Evolutionary conservation across 139 green algal species (phyloP).

Genomic region (Picochlorum sp.): DNA sequence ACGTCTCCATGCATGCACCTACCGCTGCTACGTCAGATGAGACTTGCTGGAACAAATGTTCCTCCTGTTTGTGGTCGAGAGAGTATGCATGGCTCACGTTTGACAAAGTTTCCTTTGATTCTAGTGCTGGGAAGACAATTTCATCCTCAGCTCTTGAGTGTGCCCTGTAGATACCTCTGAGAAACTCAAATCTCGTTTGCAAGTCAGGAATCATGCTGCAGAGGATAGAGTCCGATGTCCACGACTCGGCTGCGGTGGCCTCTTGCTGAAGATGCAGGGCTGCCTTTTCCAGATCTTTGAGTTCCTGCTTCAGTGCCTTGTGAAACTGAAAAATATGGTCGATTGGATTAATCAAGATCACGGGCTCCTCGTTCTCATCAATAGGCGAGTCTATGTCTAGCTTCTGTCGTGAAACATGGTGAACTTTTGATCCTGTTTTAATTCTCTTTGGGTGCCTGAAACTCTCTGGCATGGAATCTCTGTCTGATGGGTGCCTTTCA

Average conservation of each 20-base stretch:
- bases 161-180: constrained; percentile 73
- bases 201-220: constrained; percentile 36
- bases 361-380: background rate
- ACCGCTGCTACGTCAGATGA: constrained; percentile 17
- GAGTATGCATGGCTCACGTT: constrained; percentile 95
- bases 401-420: no score
- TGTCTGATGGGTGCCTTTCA: background rate
- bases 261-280: constrained; percentile 41
- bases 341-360: constrained; percentile 58
- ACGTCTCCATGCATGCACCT: background rate
- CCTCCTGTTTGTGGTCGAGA: constrained; percentile 93
- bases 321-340: constrained; percentile 96
- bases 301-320: constrained; percentile 56
- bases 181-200: constrained; percentile 84
- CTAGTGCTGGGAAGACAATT: constrained; percentile 95
- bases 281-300: constrained; percentile 72
- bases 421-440: background rate
- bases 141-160: constrained; percentile 83
- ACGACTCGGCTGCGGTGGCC: constrained; percentile 3
- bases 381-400: background rate
- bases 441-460: background rate
- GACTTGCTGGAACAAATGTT: constrained; percentile 73
- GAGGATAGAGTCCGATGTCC: background rate
- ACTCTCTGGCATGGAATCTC: background rate
- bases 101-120: constrained; percentile 83